A percentile compares a stretch with the other conserved stretches of the same genome.
Conservation (phyloP, 805 yeast species). For the Wickerhamiella bombiphila region DNA sequence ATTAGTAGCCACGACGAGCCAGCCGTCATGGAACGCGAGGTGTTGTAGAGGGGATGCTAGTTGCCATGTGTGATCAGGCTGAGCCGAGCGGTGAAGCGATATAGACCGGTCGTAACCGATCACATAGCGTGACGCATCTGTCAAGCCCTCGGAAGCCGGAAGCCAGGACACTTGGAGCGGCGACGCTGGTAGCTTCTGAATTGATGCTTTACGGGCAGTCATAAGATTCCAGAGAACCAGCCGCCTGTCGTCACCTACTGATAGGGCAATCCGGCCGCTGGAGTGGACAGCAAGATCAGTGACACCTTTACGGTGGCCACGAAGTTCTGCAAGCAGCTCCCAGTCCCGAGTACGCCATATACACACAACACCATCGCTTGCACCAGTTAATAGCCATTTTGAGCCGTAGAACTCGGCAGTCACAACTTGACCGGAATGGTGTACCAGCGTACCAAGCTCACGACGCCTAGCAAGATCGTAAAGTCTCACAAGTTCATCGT, state of each 20-base stretch:
- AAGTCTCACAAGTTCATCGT: slow-evolving; percentile 88
- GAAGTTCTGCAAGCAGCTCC: slow-evolving; percentile 78
- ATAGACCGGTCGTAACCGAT: slow-evolving; percentile 43
- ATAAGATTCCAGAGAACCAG: slow-evolving; percentile 87
- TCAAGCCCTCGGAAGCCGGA: slow-evolving; percentile 35
- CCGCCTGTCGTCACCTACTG: slow-evolving; percentile 75
- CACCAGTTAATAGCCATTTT: slow-evolving; percentile 82
- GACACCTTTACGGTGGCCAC: slow-evolving; percentile 76
- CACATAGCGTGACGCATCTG: slow-evolving; percentile 46
- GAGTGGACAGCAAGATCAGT: slow-evolving; percentile 85
- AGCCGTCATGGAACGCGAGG: slow-evolving; percentile 41
- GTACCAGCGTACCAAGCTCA: slow-evolving; percentile 78
- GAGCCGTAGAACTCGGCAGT: slow-evolving; percentile 41
- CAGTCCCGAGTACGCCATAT: slow-evolving; percentile 96
- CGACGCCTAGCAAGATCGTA: slow-evolving; percentile 89
- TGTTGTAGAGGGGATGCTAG: slow-evolving; percentile 47
- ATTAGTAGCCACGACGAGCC: slow-evolving; percentile 50
- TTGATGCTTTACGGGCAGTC: slow-evolving; percentile 90
- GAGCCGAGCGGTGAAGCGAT: slow-evolving; percentile 30
- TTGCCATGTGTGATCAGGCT: slow-evolving; percentile 27
- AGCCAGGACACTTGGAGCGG: slow-evolving; percentile 37
- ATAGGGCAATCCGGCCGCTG: slow-evolving; percentile 74
- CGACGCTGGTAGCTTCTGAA: slow-evolving; percentile 33
- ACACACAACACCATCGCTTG: slow-evolving; percentile 78
- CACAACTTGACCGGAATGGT: slow-evolving; percentile 82